Conservation (phyloP, 2,329 filamentous ascomycete species). For the Colletotrichum falcatum region DNA sequence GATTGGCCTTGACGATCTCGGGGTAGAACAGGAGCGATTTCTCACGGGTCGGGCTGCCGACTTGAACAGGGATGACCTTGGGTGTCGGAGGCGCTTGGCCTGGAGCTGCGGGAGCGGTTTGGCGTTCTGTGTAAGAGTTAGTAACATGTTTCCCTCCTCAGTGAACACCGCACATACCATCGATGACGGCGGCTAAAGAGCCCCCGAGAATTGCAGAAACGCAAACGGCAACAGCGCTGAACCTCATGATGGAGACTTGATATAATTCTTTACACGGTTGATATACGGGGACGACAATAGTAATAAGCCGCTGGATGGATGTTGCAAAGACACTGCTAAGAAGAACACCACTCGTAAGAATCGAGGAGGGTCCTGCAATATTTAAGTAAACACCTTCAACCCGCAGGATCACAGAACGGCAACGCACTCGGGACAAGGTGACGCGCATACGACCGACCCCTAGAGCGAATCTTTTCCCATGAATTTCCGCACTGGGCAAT, state of each 20-base stretch:
- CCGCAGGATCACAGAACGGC: conserved; percentile 5
- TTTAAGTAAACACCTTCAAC: conserved; percentile 11
- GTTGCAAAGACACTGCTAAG: neutral
- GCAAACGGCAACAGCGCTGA: conserved; percentile 16
- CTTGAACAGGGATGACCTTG: conserved; percentile 60
- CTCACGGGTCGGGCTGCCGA: conserved; percentile 65
- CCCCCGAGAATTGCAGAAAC: conserved; percentile 18
- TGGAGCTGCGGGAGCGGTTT: conserved; percentile 25
- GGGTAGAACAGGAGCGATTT: conserved; percentile 57
- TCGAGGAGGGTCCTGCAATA: conserved; percentile 24
- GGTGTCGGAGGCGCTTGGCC: conserved; percentile 26
- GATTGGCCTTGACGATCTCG: conserved; percentile 49
- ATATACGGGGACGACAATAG: neutral
- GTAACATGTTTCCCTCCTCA: neutral
- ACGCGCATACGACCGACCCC: neutral
- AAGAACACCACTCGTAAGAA: neutral
- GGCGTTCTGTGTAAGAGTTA: conserved; percentile 19
- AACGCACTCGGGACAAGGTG: neutral
- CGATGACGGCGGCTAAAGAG: conserved; percentile 23
- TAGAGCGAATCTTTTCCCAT: conserved; percentile 23
- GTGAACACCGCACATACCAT: neutral
- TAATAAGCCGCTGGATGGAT: neutral
- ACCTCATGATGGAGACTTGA: conserved; percentile 21
- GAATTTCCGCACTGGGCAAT: conserved; percentile 28
- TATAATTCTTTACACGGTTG: neutral